Evolutionary conservation across 2,329 filamentous ascomycete genomes (phyloP), one percentile per base, ranked within the genome.

Genomic region (Cladophialophora carrionii): DNA sequence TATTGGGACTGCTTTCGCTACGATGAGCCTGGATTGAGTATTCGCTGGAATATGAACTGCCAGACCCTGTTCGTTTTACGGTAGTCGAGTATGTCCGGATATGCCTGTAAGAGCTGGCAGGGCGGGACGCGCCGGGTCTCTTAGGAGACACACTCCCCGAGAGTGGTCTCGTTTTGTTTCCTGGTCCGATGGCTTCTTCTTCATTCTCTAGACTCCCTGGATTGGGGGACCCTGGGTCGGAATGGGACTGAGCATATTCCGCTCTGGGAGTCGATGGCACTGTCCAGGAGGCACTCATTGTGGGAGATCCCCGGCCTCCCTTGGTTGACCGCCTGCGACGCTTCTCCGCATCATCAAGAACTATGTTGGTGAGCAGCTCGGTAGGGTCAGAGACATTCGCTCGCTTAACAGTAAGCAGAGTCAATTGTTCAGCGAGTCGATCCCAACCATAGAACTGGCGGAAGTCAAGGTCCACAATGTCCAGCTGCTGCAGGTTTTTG

Each of bases 361-460:
- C 93, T 71, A 99, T 96, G 72, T 96, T 90, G 69, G 95, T 91
- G 55, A 98, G 82, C 46, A 99, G 85, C 75, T 98, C 95, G 20
- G 89, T 89, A 3, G 92, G 92, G 74, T 99, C 93, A 69, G 97
- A 92, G 52, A 99, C 84, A 68, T 89, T 88, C 62, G 91, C 94
- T 71, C 92, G 88, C 79, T 92, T 96, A 70, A 99, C 82, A 2
- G 91, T 95, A 69, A 99, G 82, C 68, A 92, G 96, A 65, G 92
- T 88, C 68, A 99, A 81, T 76, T 97, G 93, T 75, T 99, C 95
- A 8, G 95, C 90, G 62, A 98, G 80, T 64, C 90, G 88, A 76
- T 99, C 94, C 95, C 95, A 99, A 64, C 95, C 95, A 78, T 92
- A 96, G 79, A 98, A 97, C 72, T 96, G 93, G 67, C 95, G 88